Conservation (phyloP, 2,329 filamentous ascomycete genomes). For the Lizonia empirigonia region DNA sequence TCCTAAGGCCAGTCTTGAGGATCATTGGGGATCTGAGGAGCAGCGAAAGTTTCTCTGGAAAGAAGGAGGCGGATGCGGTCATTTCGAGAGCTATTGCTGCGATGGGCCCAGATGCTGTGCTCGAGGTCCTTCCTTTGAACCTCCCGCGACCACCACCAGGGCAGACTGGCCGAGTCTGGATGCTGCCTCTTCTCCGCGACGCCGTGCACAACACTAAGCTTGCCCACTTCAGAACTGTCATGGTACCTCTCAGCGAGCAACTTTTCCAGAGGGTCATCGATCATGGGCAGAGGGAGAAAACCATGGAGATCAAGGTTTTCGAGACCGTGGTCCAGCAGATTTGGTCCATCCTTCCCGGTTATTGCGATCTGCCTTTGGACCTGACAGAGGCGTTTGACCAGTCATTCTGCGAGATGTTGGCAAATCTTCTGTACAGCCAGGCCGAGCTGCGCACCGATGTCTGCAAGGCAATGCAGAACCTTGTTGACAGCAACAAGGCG, state of each 20-base stretch:
- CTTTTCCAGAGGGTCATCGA: constrained; percentile 90
- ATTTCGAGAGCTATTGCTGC: constrained; percentile 85
- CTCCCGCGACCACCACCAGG: constrained; percentile 76
- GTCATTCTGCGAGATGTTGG: constrained; percentile 83
- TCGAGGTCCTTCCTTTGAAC: constrained; percentile 84
- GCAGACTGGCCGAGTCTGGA: constrained; percentile 87
- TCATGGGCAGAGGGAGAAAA: constrained; percentile 81
- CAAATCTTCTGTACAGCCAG: constrained; percentile 92
- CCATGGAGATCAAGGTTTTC: constrained; percentile 96
- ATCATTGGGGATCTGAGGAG: constrained; percentile 84
- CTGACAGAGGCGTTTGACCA: constrained; percentile 75
- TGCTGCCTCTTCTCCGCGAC: constrained; percentile 89
- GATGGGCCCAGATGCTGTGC: constrained; percentile 85
- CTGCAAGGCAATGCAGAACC: constrained; percentile 81
- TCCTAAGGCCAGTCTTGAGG: constrained; percentile 75
- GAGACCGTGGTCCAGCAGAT: constrained; percentile 95
- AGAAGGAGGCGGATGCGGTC: constrained; percentile 92
- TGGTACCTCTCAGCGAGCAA: constrained; percentile 85
- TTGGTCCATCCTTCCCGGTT: constrained; percentile 91
- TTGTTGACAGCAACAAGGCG: constrained; percentile 90
- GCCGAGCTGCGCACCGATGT: constrained; percentile 84
- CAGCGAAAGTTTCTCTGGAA: constrained; percentile 87
- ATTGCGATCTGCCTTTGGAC: constrained; percentile 90
- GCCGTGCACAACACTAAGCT: constrained; percentile 88
- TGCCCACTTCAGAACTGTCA: constrained; percentile 80